A percentile compares a stretch with the other conserved stretches of the same genome.
phyloP scores from a whole-genome alignment of 1,139 yeast genomes.

The Saccharomyces hybrid region DNA sequence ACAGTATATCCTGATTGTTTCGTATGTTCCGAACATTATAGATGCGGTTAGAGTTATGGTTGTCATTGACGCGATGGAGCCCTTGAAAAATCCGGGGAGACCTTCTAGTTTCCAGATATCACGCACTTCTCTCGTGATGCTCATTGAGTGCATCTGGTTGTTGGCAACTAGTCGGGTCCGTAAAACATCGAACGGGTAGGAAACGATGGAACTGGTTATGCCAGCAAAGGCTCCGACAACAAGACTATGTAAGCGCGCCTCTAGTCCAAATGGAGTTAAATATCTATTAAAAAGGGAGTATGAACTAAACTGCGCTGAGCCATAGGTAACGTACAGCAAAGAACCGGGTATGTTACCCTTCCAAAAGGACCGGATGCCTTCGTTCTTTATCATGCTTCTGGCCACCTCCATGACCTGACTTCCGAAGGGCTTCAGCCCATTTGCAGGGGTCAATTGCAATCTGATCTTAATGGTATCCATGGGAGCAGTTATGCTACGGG shows the following conservation, averaged over 20 bases:
- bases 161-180: constrained; percentile 77
- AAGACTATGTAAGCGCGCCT: constrained; percentile 35
- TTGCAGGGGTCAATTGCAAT: constrained; percentile 49
- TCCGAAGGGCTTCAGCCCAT: constrained; percentile 22
- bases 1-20: constrained; percentile 29
- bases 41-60: constrained; percentile 65
- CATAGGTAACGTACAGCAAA: constrained; percentile 72
- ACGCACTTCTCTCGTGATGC: constrained; percentile 32
- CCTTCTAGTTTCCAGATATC: constrained; percentile 47
- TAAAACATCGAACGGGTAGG: constrained; percentile 84
- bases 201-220: constrained; percentile 54
- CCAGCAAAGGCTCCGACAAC: constrained; percentile 78
- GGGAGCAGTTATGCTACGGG: constrained; percentile 77
- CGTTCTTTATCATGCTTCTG: constrained; percentile 37
- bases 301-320: constrained; percentile 75
- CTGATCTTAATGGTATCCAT: constrained; percentile 83
- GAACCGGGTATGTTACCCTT: constrained; percentile 95
- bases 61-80: constrained; percentile 53
- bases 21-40: constrained; percentile 62
- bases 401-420: constrained; percentile 34
- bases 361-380: constrained; percentile 70
- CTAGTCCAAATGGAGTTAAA: constrained; percentile 32
- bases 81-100: constrained; percentile 50
- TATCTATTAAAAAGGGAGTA: constrained; percentile 49
- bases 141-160: constrained; percentile 21